Conservation (phyloP, 225 moss, liverwort and hornwort species). For the Anthoceros angustus region DNA sequence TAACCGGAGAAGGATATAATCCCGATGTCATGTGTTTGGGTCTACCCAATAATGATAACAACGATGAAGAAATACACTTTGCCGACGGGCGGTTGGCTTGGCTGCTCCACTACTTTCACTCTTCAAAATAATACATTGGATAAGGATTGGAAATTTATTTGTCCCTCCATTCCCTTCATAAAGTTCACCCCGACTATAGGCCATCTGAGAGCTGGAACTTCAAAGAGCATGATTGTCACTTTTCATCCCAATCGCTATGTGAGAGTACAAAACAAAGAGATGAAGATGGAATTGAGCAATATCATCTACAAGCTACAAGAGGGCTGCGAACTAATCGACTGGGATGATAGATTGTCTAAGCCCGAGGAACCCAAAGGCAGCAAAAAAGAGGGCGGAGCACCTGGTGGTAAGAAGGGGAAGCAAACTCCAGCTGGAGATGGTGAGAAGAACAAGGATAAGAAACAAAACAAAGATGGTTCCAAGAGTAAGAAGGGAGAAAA, state of each 20-base stretch:
- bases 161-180: constrained; percentile 47
- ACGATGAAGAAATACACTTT: constrained; percentile 47
- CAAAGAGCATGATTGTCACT: constrained; percentile 26
- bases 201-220: constrained; percentile 38
- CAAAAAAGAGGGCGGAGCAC: constrained; percentile 9
- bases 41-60: constrained; percentile 24
- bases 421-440: constrained; percentile 8
- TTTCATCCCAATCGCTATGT: constrained; percentile 51
- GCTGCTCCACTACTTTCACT: constrained; percentile 22
- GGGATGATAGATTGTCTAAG: constrained; percentile 41
- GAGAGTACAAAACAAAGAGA: constrained; percentile 25
- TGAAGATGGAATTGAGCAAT: constrained; percentile 49
- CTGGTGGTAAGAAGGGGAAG: constrained; percentile 10
- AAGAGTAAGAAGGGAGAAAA: constrained; percentile 10
- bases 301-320: constrained; percentile 23
- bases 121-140: constrained; percentile 40
- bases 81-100: constrained; percentile 36
- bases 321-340: constrained; percentile 19
- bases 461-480: constrained; percentile 7
- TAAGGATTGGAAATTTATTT: constrained; percentile 72
- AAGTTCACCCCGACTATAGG: constrained; percentile 43
- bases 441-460: neutral
- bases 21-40: constrained; percentile 65
- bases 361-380: constrained; percentile 4
- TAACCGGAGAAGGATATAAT: constrained; percentile 64